A percentile compares a stretch with the other conserved stretches of the same genome.
These are phyloP conservation scores for Botryotinia narcissicola DNA, from an alignment of 2,329 filamentous ascomycete species.

Conservation along the genomic window DNA sequence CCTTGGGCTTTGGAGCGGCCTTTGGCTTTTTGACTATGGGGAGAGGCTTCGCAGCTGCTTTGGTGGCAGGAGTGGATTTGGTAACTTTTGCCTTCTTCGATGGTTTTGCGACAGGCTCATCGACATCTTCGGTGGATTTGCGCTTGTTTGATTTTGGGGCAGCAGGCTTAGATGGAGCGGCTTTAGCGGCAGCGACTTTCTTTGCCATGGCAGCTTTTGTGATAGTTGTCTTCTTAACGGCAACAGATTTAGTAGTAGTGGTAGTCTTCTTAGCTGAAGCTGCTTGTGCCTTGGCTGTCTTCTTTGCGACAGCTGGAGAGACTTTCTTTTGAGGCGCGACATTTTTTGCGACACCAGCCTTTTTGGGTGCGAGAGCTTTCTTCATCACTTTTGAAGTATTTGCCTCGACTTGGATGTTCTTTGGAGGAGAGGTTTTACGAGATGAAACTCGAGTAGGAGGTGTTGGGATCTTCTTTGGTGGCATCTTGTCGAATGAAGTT, in stretches of 20 bases:
- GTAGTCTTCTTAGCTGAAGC: conserved; percentile 8
- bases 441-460: conserved; percentile 18
- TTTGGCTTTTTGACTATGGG: conserved; percentile 2
- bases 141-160: conserved; percentile 19
- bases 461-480: conserved; percentile 8
- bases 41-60: conserved; percentile 1
- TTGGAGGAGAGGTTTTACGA: conserved; percentile 8
- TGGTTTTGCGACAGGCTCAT: conserved; percentile 4
- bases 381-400: conserved; percentile 7
- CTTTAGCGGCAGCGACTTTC: conserved; percentile 3
- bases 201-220: conserved; percentile 11
- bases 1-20: conserved; percentile 14
- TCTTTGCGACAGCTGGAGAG: conserved; percentile 24
- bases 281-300: conserved; percentile 10
- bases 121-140: conserved; percentile 13
- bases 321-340: conserved; percentile 31
- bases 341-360: conserved; percentile 8
- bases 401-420: background rate
- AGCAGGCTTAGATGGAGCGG: conserved; percentile 8
- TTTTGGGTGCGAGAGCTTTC: conserved; percentile 14
- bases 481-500: conserved; percentile 4
- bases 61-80: conserved; percentile 2
- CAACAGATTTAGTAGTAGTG: conserved; percentile 1
- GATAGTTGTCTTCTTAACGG: conserved; percentile 14
- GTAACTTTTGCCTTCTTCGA: conserved; percentile 9